Conservation (phyloP, 495 filamentous ascomycete genomes). For the Talaromyces adpressus region DNA sequence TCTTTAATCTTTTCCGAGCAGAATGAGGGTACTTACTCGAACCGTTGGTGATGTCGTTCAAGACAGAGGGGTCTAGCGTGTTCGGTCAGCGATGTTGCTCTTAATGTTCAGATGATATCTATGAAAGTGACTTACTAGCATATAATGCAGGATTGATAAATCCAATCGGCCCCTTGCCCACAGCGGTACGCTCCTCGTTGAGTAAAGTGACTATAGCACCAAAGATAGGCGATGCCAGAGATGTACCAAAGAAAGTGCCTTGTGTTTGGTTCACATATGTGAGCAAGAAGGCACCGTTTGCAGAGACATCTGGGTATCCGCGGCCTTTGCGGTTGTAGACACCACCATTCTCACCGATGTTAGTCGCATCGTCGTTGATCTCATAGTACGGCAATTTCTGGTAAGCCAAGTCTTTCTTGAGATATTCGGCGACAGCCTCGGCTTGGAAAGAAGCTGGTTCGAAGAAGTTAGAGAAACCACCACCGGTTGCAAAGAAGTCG, state of each 20-base stretch:
- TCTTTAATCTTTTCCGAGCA: neutral
- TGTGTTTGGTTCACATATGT: constrained; percentile 36
- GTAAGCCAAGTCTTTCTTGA: constrained; percentile 39
- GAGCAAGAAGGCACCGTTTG: constrained; percentile 52
- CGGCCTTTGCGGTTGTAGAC: constrained; percentile 55
- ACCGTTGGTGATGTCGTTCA: constrained; percentile 57
- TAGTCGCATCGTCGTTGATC: constrained; percentile 24
- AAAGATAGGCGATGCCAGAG: constrained; percentile 50
- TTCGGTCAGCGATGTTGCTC: neutral
- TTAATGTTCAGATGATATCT: neutral
- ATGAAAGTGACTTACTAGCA: constrained; percentile 12
- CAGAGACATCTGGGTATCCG: constrained; percentile 59
- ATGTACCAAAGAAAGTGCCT: constrained; percentile 45
- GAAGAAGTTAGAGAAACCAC: constrained; percentile 67
- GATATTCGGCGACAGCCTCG: constrained; percentile 41
- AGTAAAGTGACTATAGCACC: constrained; percentile 52
- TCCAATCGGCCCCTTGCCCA: constrained; percentile 50
- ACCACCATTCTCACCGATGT: constrained; percentile 35
- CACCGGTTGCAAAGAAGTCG: constrained; percentile 49
- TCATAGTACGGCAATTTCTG: constrained; percentile 21
- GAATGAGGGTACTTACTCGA: neutral
- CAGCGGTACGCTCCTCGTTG: constrained; percentile 54
- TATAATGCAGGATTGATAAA: constrained; percentile 60
- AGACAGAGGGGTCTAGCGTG: constrained; percentile 39
- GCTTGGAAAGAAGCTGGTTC: constrained; percentile 50